A percentile compares a stretch with the other conserved stretches of the same genome.
These are phyloP conservation scores for Epichloe gansuensis DNA, from an alignment of 2,329 filamentous ascomycete genomes.

Conservation along the genomic window DNA sequence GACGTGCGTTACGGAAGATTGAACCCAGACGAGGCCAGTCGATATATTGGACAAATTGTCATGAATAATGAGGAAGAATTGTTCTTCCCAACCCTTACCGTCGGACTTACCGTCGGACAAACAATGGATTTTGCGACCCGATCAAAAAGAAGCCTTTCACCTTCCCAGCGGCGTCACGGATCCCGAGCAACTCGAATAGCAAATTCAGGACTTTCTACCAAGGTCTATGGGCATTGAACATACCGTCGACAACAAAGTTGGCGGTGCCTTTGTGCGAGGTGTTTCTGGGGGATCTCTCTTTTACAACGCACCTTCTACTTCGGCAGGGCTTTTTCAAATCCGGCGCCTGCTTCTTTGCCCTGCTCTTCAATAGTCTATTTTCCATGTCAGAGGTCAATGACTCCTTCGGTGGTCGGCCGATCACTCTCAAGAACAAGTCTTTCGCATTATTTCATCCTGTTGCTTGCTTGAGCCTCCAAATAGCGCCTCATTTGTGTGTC, in stretches of 20 bases:
- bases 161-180: slow-evolving; percentile 30
- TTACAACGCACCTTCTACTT: slow-evolving; percentile 46
- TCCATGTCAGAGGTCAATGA: slow-evolving; percentile 54
- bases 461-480: slow-evolving; percentile 17
- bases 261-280: slow-evolving; percentile 52
- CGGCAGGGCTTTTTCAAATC: slow-evolving; percentile 51
- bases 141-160: slow-evolving; percentile 42
- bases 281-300: slow-evolving; percentile 60
- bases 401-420: slow-evolving; percentile 46
- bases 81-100: slow-evolving; percentile 55
- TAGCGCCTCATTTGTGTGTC: too few relatives aligned
- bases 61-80: slow-evolving; percentile 59
- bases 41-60: slow-evolving; percentile 45
- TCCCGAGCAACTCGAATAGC: slow-evolving; percentile 28
- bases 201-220: slow-evolving; percentile 41
- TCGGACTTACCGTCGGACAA: slow-evolving; percentile 56
- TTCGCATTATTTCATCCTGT: slow-evolving; percentile 47
- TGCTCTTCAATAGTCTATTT: slow-evolving; percentile 49
- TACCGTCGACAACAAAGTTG: slow-evolving; percentile 52
- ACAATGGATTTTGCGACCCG: slow-evolving; percentile 58
- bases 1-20: slow-evolving; percentile 43
- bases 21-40: slow-evolving; percentile 34
- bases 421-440: slow-evolving; percentile 44
- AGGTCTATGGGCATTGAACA: slow-evolving; percentile 45
- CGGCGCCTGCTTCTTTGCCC: slow-evolving; percentile 50